Conservation (phyloP, 345 rosid species). For the Sapria himalayana region DNA sequence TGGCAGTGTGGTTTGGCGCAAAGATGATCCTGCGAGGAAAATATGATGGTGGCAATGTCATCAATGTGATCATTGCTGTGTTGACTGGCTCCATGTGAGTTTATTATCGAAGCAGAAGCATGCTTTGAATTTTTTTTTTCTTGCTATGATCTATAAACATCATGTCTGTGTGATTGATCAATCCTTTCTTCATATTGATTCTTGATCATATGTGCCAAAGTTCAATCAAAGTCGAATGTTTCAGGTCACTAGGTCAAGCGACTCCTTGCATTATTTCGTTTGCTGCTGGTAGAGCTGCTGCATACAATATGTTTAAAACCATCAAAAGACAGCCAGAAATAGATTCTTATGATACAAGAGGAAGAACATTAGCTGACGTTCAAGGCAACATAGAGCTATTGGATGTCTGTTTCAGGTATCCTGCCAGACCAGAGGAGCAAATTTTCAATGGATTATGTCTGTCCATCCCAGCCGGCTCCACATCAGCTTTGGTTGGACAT, state of each 20-base stretch:
- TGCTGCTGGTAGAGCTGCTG: slow-evolving; percentile 64
- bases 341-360: slow-evolving; percentile 35
- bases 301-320: slow-evolving; percentile 64
- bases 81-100: slow-evolving; percentile 57
- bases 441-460: slow-evolving; percentile 56
- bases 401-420: slow-evolving; percentile 50
- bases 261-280: slow-evolving; percentile 56
- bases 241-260: slow-evolving; percentile 80
- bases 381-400: slow-evolving; percentile 44
- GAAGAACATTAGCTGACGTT: slow-evolving; percentile 35
- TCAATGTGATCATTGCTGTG: slow-evolving; percentile 30
- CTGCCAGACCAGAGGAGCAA: slow-evolving; percentile 55
- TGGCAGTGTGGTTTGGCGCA: slow-evolving; percentile 48
- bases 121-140: too few relatives aligned
- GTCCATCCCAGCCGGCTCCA: slow-evolving; percentile 35
- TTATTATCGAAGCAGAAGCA: background rate
- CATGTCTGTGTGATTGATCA: too few relatives aligned
- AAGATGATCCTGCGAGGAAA: slow-evolving; percentile 42
- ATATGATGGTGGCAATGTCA: slow-evolving; percentile 35
- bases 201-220: too few relatives aligned
- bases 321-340: slow-evolving; percentile 46
- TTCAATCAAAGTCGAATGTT: background rate
- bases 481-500: slow-evolving; percentile 67
- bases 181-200: too few relatives aligned
- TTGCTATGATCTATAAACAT: too few relatives aligned